Conservation (phyloP, 768 basidiomycete species). For the Hygrophorus pudorinus region DNA sequence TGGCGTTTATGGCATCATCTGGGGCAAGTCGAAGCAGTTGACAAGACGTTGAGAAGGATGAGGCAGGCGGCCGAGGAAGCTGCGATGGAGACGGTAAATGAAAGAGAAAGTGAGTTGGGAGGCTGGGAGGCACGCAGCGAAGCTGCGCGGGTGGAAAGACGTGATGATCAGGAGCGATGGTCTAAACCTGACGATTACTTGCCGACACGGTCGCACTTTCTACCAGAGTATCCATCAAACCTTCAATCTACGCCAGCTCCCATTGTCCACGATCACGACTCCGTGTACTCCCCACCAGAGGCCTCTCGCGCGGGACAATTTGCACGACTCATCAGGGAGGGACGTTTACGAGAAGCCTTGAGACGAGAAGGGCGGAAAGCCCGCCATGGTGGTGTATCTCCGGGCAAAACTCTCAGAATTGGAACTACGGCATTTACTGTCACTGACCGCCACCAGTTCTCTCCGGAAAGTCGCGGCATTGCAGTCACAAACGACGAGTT, state of each 20-base stretch:
- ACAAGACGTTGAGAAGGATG: slow-evolving; percentile 28
- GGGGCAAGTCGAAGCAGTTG: slow-evolving; percentile 26
- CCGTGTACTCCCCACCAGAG: slow-evolving; percentile 20
- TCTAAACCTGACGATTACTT: no score
- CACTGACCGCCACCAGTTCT: no score
- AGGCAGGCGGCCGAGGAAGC: slow-evolving; percentile 23
- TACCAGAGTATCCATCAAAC: no score
- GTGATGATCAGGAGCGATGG: no score
- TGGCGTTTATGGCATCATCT: slow-evolving; percentile 24
- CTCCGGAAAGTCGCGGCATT: no score
- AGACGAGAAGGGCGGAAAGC: slow-evolving; percentile 24
- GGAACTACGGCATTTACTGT: no score
- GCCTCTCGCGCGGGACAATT: slow-evolving; percentile 23
- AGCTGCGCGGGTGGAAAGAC: slow-evolving; percentile 1
- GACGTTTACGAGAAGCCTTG: slow-evolving; percentile 25
- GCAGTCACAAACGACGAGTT: no score
- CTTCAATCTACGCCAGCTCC: no score
- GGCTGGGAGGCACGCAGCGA: slow-evolving; percentile 1
- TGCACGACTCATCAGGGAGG: slow-evolving; percentile 23
- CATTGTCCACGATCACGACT: slow-evolving; percentile 11
- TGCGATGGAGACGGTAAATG: slow-evolving; percentile 9
- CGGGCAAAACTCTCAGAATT: neutral
- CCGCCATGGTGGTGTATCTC: slow-evolving; percentile 12
- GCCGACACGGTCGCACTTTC: no score
- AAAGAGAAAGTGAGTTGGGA: slow-evolving; percentile 2